Evolutionary conservation across 495 filamentous ascomycete species (phyloP).

Genomic region (Amniculicola lignicola): DNA sequence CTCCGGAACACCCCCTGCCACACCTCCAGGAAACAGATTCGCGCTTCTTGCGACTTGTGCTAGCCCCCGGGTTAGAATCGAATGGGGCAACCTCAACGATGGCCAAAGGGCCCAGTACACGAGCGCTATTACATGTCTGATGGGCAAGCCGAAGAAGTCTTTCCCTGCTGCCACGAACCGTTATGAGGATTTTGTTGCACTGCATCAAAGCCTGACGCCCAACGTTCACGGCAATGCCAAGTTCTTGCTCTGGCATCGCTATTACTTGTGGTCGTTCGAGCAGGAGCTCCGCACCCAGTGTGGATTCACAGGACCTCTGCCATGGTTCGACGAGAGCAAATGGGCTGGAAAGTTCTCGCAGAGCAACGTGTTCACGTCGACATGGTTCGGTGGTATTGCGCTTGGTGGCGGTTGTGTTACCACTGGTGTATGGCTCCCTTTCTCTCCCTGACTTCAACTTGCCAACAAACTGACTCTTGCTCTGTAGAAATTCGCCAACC

Average conservation of each 20-base stretch:
- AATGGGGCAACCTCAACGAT: constrained; percentile 9
- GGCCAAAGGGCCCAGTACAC: constrained; percentile 1
- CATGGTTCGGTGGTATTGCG: constrained; percentile 16
- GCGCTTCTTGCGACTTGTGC: constrained; percentile 18
- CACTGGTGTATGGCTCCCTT: constrained; percentile 15
- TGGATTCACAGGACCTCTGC: constrained; percentile 7
- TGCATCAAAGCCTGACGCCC: constrained; percentile 24
- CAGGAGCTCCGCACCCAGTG: constrained; percentile 19
- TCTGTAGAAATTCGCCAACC: constrained; percentile 17
- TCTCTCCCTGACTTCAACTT: not conserved
- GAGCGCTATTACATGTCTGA: constrained; percentile 16
- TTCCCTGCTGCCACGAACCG: constrained; percentile 12
- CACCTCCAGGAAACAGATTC: not conserved
- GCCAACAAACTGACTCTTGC: constrained; percentile 1
- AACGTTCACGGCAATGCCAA: constrained; percentile 29
- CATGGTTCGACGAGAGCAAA: constrained; percentile 25
- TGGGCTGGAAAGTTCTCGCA: constrained; percentile 17
- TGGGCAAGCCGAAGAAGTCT: not conserved
- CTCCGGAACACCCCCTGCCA: not conserved
- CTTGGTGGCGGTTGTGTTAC: constrained; percentile 19
- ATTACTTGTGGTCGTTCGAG: constrained; percentile 27
- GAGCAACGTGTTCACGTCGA: constrained; percentile 9
- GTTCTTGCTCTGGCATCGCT: constrained; percentile 30
- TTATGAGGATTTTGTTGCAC: constrained; percentile 24
- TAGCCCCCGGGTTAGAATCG: constrained; percentile 18